Evolutionary conservation across 164 flowering plant species (phyloP), one percentile per base, ranked within the genome.

Genomic region (Nymphaea thermarum): DNA sequence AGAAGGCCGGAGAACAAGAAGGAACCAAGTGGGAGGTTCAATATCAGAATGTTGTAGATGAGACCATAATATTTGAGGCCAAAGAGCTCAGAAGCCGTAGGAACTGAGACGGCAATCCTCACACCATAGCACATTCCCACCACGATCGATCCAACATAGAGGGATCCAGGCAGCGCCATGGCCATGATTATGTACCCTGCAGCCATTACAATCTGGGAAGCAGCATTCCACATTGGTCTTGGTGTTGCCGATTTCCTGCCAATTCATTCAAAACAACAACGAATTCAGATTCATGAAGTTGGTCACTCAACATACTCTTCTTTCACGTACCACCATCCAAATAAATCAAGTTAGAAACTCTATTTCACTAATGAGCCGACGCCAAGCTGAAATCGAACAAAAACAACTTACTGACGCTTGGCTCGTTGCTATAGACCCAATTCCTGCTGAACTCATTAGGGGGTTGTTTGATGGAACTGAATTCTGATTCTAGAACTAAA

Each of bases 1-100:
- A 92, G 93, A 45, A 88, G 81, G 17, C 96, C 98, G 1, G 98
- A 92, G 77, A 92, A 92, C 69, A 92, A 88, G 85, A 92, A 86
- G 68, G 98, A 92, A 42, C 96, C 98, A 0, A 92, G 84, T 0
- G 98, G 96, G 16, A 92, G 94, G 67, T 88, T 88, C 67, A 92
- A 85, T 74, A 89, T 85, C 43, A 92, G 82, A 45, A 87, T 79
- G 79, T 89, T 92, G 81, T 92, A 92, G 69, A 92, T 80, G 59
- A 92, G 85, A 3, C 98, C 98, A 51, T 86, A 92, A 75, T 90
- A 82, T 72, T 86, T 92, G 73, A 92, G 94, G 4, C 98, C 98
- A 60, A 89, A 92, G 4, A 92, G 86, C 70, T 92, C 98, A 10
- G 98, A 89, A 11, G 98, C 94, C 0, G 83, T 78, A 3, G 98